Base-by-base conservation (phyloP, 129 eudicot species). In the Tanacetum coccineum region DNA sequence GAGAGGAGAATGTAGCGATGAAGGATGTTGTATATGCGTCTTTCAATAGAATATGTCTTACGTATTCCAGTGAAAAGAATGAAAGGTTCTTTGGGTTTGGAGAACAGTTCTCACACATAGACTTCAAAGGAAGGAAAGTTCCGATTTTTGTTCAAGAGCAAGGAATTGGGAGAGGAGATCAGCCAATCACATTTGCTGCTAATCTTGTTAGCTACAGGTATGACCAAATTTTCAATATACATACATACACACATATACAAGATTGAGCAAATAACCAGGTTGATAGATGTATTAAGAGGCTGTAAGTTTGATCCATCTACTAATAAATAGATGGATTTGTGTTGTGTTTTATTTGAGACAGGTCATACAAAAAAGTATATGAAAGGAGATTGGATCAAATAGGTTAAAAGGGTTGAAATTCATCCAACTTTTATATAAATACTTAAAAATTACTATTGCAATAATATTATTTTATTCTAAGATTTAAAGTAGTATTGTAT, bases 131-230 rank as follows among this genome's bases (percentile, higher is more conserved):
- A 21, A 94, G 70, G 54, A 94, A 86, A 81, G 97, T 94, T 18
- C 99, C 99, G 1, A 94, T 94, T 61, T 81, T 94, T 52, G 99
- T 94, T 71, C 99, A 94, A 81, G 99, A 94, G 64, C 99, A 94
- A 62, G 97, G 99, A 19, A 94, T 94, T 78, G 99, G 99, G 50
- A 89, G 99, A 81, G 99, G 99, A 11, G 99, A 94, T 68, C 99
- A 94, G 81, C 99, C 99, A 50, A 94, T 94, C 76, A 86, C 99
- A 39, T 83, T 94, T 66, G 97, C 99, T 62, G 96, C 96, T 64
- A 94, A 94, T 81, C 79, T 94, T 70, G 88, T 94, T 72, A 94
- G 99, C 80, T 94, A 94, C 74, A 94, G 99, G 93, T 80, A 80
- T 51, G 17, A 46, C 19, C 47, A 55, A 40, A 46, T 21, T 75